Base-by-base conservation (phyloP, 2,329 filamentous ascomycete species). In the Paecilomyces sp. region DNA sequence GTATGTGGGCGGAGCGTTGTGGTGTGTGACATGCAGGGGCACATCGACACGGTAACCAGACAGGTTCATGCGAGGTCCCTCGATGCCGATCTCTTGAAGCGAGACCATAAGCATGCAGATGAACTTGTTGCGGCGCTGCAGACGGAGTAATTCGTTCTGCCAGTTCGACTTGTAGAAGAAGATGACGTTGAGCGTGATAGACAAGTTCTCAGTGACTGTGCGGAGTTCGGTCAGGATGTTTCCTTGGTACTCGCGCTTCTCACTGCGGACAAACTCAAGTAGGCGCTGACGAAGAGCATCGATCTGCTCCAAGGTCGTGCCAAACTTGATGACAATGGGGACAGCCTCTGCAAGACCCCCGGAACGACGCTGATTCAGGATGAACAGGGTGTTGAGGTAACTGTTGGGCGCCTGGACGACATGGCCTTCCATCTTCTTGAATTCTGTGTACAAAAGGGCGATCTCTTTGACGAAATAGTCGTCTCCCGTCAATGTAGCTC, bases 91-190 rank as follows among this genome's bases (percentile, higher is more conserved):
- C 58, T 91, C 86, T 62, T 89, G 84, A 80, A 97, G 92, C 58
- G 90, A 86, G 41, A 89, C 81, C 88, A 96, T 96, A 69, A 97
- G 80, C 62, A 94, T 91, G 64, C 89, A 92, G 65, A 95, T 92
- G 75, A 97, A 96, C 71, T 92, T 94, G 81, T 97, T 97, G 68
- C 94, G 90, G 18, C 93, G 86, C 66, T 89, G 90, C 2, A 97
- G 83, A 77, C 93, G 92, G 25, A 97, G 81, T 53, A 95, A 81
- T 72, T 97, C 93, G 71, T 97, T 97, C 72, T 97, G 93, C 85
- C 90, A 97, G 74, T 93, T 97, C 61, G 89, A 91, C 75, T 97
- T 97, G 83, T 97, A 96, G 80, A 97, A 97, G 80, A 96, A 96
- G 69, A 97, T 88, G 59, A 97, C 86, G 74, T 96, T 97, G 69